phyloP scores from a whole-genome alignment of 1,284 basidiomycete genomes.

The Ustilago shanxiensis region DNA sequence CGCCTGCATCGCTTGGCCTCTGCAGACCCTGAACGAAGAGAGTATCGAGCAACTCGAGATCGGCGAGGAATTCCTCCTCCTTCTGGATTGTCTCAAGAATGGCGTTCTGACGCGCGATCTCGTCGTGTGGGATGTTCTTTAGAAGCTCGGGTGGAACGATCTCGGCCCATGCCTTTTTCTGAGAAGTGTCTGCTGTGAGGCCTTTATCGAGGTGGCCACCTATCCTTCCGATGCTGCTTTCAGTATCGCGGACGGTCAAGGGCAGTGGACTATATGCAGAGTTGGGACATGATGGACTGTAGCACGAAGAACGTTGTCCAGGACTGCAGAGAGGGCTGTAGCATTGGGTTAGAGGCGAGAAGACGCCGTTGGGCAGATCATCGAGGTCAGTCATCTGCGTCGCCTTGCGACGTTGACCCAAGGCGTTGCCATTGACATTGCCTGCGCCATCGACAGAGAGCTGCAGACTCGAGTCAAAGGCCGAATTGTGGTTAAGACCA shows the following conservation, averaged over 20 bases:
- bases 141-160: conserved; percentile 80
- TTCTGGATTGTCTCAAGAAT: conserved; percentile 91
- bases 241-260: conserved; percentile 17
- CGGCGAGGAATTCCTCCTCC: conserved; percentile 90
- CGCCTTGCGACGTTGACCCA: conserved; percentile 18
- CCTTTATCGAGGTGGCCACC: conserved; percentile 18
- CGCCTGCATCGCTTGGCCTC: conserved; percentile 54
- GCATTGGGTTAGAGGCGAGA: conserved; percentile 95
- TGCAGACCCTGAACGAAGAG: conserved; percentile 55
- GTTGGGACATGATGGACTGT: conserved; percentile 56
- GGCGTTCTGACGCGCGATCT: conserved; percentile 87
- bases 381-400: conserved; percentile 75
- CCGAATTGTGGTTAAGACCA: conserved; percentile 27
- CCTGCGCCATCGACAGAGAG: conserved; percentile 24
- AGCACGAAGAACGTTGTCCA: conserved; percentile 41
- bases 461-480: conserved; percentile 35
- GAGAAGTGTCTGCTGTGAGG: conserved; percentile 21
- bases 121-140: conserved; percentile 78
- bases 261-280: conserved; percentile 38
- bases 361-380: conserved; percentile 90
- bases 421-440: conserved; percentile 5
- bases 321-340: conserved; percentile 93
- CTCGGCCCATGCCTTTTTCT: conserved; percentile 79
- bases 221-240: conserved; percentile 7
- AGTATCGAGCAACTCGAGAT: conserved; percentile 83